Conservation (phyloP, 495 filamentous ascomycete genomes). For the Cairneyella variabilis region DNA sequence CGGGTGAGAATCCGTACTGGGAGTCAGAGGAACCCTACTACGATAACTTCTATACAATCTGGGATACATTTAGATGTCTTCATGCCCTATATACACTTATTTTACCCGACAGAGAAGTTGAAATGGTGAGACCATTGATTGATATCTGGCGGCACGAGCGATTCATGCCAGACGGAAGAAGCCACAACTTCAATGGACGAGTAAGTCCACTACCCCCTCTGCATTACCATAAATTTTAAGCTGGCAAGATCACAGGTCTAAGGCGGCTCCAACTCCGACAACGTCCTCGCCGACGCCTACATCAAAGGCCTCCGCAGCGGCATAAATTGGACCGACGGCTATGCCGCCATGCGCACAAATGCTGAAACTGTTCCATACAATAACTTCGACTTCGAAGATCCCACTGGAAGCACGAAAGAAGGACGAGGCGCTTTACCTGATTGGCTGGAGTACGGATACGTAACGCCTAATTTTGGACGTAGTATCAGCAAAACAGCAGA, state of each 20-base stretch:
- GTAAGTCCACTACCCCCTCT: conserved; percentile 1
- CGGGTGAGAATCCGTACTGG: conserved; percentile 74
- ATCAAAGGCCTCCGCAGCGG: conserved; percentile 57
- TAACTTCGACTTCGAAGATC: conserved; percentile 11
- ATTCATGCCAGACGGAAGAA: conserved; percentile 63
- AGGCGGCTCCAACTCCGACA: conserved; percentile 74
- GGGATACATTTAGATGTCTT: conserved; percentile 69
- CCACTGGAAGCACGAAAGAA: conserved; percentile 57
- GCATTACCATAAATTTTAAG: too few relatives aligned
- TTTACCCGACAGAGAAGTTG: conserved; percentile 57
- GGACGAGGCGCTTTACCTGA: conserved; percentile 64
- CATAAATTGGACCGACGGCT: conserved; percentile 67
- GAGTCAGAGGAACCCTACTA: conserved; percentile 67
- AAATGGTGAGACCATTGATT: conserved; percentile 65
- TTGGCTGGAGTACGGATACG: conserved; percentile 65
- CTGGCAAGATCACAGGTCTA: conserved; percentile 48
- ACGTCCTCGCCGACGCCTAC: conserved; percentile 64
- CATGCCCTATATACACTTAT: conserved; percentile 63
- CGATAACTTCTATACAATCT: conserved; percentile 62
- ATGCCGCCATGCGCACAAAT: conserved; percentile 68
- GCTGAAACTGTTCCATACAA: conserved; percentile 64
- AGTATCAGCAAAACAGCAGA: conserved; percentile 68
- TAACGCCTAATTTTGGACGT: conserved; percentile 60
- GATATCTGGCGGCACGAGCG: conserved; percentile 69
- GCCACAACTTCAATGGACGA: conserved; percentile 56